These are phyloP conservation scores for Scenedesmus sp. DNA, from an alignment of 163 green algal genomes.

Conservation along the genomic window DNA sequence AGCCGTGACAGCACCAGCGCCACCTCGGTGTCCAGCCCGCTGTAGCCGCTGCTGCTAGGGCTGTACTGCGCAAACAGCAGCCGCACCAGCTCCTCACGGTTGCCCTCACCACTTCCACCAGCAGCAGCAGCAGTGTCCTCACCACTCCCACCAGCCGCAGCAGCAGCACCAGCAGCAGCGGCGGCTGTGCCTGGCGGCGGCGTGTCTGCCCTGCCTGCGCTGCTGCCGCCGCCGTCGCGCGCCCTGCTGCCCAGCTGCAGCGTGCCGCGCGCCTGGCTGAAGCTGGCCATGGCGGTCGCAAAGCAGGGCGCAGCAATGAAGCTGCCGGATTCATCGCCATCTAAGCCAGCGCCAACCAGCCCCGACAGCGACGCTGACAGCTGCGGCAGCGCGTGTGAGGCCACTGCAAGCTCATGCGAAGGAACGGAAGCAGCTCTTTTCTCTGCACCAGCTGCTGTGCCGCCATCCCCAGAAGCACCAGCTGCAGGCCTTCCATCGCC, in stretches of 20 bases:
- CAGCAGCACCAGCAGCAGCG: neutral
- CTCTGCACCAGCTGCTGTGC: neutral
- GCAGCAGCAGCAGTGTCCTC: neutral
- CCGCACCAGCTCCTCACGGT: slow-evolving; percentile 62
- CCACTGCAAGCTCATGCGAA: neutral
- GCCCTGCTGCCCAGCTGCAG: neutral
- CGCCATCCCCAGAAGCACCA: neutral
- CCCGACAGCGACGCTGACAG: neutral
- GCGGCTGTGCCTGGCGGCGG: neutral
- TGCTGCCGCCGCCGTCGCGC: neutral
- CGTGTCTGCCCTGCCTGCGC: slow-evolving; percentile 17
- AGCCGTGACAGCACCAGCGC: slow-evolving; percentile 78
- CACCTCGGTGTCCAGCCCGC: slow-evolving; percentile 80
- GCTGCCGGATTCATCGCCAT: slow-evolving; percentile 24
- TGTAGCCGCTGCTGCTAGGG: slow-evolving; percentile 57
- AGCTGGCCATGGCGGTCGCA: slow-evolving; percentile 20
- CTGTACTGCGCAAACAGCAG: slow-evolving; percentile 66
- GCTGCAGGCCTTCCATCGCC: neutral
- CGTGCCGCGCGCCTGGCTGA: neutral
- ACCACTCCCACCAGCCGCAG: neutral
- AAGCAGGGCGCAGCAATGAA: slow-evolving; percentile 41
- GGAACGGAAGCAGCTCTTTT: neutral
- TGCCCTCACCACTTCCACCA: neutral
- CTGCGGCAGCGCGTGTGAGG: neutral
- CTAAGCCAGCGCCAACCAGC: neutral